Conservation (phyloP, 495 filamentous ascomycete species). For the Achaetomiella virescens region DNA sequence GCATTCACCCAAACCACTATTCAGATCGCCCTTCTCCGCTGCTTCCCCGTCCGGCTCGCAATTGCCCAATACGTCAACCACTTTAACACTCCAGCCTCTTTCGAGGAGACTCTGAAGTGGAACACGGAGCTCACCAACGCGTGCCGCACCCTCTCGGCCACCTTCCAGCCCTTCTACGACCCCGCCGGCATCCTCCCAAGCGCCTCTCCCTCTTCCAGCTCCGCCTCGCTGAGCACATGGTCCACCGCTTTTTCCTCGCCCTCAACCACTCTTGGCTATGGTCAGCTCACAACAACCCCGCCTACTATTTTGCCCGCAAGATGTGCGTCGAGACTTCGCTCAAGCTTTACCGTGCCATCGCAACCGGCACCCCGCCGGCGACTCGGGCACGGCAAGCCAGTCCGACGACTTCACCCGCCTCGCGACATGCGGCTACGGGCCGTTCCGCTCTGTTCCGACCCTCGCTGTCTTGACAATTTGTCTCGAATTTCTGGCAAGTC, state of each 20-base stretch:
- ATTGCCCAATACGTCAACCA: slow-evolving; percentile 36
- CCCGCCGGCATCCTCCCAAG: slow-evolving; percentile 28
- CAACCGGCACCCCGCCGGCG: slow-evolving; percentile 17
- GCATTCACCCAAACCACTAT: slow-evolving; percentile 38
- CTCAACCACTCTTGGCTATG: slow-evolving; percentile 38
- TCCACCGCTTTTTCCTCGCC: slow-evolving; percentile 52
- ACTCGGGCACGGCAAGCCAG: slow-evolving; percentile 18
- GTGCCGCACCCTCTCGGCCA: slow-evolving; percentile 27
- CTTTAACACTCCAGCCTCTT: slow-evolving; percentile 24
- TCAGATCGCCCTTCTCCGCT: slow-evolving; percentile 32
- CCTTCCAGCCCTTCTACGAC: slow-evolving; percentile 30
- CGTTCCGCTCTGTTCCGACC: slow-evolving; percentile 38
- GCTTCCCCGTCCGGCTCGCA: slow-evolving; percentile 30
- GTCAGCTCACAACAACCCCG: slow-evolving; percentile 31
- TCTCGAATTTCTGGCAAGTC: slow-evolving; percentile 44
- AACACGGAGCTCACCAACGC: slow-evolving; percentile 33
- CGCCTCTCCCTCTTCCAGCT: slow-evolving; percentile 33
- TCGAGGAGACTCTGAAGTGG: slow-evolving; percentile 34
- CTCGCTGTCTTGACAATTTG: slow-evolving; percentile 44
- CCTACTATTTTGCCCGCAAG: slow-evolving; percentile 43
- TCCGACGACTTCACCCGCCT: slow-evolving; percentile 39
- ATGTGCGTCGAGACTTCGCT: slow-evolving; percentile 41
- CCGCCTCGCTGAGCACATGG: slow-evolving; percentile 33
- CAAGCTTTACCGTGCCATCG: slow-evolving; percentile 34
- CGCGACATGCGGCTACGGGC: slow-evolving; percentile 40